Conservation (phyloP, 139 green algal species). For the Auxenochlorella protothecoides region DNA sequence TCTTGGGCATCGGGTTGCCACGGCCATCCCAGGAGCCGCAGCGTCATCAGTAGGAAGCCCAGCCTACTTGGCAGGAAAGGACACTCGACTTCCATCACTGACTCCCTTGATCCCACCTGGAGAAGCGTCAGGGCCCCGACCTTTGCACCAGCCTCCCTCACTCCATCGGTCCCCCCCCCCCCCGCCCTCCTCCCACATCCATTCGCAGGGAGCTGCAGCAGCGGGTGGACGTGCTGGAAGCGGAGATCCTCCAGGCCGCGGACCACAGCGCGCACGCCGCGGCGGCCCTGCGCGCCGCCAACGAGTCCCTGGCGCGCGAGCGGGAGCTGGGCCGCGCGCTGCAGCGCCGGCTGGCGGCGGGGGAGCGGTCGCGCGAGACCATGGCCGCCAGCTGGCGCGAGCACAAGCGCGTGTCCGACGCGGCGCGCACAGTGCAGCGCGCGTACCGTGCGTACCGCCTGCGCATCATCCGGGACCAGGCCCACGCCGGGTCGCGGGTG, state of each 20-base stretch:
- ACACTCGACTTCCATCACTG: too few species aligned
- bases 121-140: too few species aligned
- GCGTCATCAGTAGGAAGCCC: too few species aligned
- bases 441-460: conserved; percentile 21
- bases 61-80: too few species aligned
- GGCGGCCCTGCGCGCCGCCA: too few species aligned
- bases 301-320: not conserved
- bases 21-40: too few species aligned
- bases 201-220: not conserved
- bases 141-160: too few species aligned
- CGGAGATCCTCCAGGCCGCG: not conserved
- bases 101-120: too few species aligned
- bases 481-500: conserved; percentile 8
- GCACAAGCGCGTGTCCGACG: conserved; percentile 12
- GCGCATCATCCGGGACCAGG: conserved; percentile 5
- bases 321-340: not conserved
- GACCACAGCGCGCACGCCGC: not conserved
- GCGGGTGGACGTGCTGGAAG: conserved; percentile 11
- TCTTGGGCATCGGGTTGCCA: too few species aligned
- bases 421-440: conserved; percentile 31
- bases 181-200: too few species aligned
- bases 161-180: too few species aligned
- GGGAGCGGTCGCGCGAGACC: conserved; percentile 15
- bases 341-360: conserved; percentile 13
- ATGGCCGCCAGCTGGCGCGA: conserved; percentile 14